Base-by-base conservation (phyloP, 129 eudicot species). In the Escallonia herrerae region DNA sequence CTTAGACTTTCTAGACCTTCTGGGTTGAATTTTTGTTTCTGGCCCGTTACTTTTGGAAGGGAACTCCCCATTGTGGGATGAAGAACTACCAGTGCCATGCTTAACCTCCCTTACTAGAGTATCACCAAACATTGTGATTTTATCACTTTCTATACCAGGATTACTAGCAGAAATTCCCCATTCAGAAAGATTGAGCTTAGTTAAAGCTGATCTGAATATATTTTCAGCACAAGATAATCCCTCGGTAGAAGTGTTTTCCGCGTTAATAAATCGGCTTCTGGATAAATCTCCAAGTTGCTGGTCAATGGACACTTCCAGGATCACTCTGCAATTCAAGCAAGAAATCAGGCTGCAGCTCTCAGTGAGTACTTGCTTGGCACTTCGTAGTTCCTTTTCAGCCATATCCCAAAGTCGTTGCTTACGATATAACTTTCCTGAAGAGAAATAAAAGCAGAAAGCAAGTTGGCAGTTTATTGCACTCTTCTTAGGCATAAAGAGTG, bases 211-310 rank as follows among this genome's bases (percentile, higher is more conserved):
- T 63, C 63, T 76, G 56, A 83, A 91, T 40, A 65, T 58, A 15
- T 55, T 65, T 73, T 75, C 84, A 51, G 95, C 88, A 59, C 65
- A 46, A 42, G 63, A 80, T 71, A 78, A 71, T 7, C 74, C 73
- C 40, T 83, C 67, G 0, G 49, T 39, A 54, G 59, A 71, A 53
- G 73, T 74, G 6, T 69, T 48, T 59, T 63, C 83, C 52, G 54
- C 41, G 37, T 64, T 51, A 63, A 53, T 58, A 71, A 66, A 48
- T 15, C 74, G 82, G 56, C 72, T 76, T 70, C 82, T 60, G 65
- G 15, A 77, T 61, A 91, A 71, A 77, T 91, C 90, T 63, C 91
- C 96, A 74, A 88, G 82, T 68, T 82, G 98, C 41, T 81, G 83
- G 66, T 81, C 74, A 41, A 91, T 76, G 64, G 82, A 67, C 71